Conservation (phyloP, 345 rosid species). For the Acer yangbiense region DNA sequence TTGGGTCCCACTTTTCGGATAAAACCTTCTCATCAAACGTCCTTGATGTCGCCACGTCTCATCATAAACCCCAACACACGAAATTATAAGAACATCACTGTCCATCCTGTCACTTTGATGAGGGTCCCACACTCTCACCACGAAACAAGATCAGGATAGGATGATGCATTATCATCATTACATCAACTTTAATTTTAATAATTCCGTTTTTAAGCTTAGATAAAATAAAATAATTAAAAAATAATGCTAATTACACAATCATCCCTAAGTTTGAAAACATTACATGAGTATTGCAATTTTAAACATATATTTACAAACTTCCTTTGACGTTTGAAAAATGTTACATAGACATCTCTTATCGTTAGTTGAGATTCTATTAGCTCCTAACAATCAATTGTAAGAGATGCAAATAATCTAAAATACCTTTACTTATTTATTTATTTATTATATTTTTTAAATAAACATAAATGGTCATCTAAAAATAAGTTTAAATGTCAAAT, state of each 20-base stretch:
- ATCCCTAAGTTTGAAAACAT: too few relatives aligned
- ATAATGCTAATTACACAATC: conserved; percentile 20
- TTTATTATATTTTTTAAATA: too few relatives aligned
- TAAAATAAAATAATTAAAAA: background rate
- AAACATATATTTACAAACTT: too few relatives aligned
- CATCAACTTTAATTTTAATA: background rate
- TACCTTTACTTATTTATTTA: too few relatives aligned
- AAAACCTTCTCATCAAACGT: background rate
- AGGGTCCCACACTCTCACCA: conserved; percentile 7
- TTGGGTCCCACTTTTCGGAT: conserved; percentile 33
- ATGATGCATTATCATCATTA: background rate
- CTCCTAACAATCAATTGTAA: too few relatives aligned
- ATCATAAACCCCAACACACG: background rate
- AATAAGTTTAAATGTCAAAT: too few relatives aligned
- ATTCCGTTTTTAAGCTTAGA: background rate
- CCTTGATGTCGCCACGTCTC: conserved; percentile 19
- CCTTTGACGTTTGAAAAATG: too few relatives aligned
- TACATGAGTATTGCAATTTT: too few relatives aligned
- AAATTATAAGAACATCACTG: background rate
- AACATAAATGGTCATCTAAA: too few relatives aligned
- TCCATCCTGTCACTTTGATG: background rate
- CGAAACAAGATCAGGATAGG: background rate
- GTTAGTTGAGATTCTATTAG: too few relatives aligned
- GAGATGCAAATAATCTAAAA: too few relatives aligned
- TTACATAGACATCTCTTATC: too few relatives aligned